phyloP scores from a whole-genome alignment of 2,329 filamentous ascomycete genomes.

The Camptophora hylomeconis region DNA sequence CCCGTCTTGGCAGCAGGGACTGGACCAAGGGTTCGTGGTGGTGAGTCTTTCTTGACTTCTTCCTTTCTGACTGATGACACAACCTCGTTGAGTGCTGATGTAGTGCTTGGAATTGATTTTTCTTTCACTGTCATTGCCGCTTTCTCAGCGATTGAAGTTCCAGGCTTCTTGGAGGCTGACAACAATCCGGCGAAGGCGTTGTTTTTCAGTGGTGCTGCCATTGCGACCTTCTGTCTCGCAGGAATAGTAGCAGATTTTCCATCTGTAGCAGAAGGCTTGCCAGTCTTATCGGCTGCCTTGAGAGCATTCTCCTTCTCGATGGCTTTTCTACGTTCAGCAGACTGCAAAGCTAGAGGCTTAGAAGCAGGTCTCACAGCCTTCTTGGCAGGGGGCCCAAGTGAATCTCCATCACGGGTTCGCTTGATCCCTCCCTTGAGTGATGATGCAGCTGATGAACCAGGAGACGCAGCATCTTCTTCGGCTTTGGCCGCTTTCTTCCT shows the following conservation, averaged over 20 bases:
- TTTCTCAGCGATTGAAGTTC: constrained; percentile 36
- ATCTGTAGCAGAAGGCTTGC: constrained; percentile 3
- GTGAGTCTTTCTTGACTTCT: constrained; percentile 24
- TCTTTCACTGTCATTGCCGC: constrained; percentile 25
- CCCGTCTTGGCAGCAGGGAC: constrained; percentile 23
- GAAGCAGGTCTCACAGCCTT: constrained; percentile 26
- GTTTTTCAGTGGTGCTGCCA: constrained; percentile 23
- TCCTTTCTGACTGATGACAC: constrained; percentile 22
- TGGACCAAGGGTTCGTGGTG: constrained; percentile 12
- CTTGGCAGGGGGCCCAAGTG: constrained; percentile 21
- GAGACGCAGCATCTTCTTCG: constrained; percentile 24
- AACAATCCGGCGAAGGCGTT: constrained; percentile 34
- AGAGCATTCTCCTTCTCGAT: constrained; percentile 10
- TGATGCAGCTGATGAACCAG: constrained; percentile 6
- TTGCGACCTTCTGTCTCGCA: constrained; percentile 24
- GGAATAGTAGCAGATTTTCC: constrained; percentile 14
- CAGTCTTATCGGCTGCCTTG: constrained; percentile 7
- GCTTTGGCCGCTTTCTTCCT: constrained; percentile 28
- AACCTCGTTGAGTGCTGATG: too few species aligned
- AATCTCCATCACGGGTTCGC: constrained; percentile 26
- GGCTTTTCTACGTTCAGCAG: constrained; percentile 16
- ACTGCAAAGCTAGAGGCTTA: constrained; percentile 18
- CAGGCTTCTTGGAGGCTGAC: constrained; percentile 37
- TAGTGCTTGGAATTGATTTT: constrained; percentile 13
- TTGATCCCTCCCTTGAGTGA: constrained; percentile 22